Percentiles rank a stretch among this genome's conserved stretches.
phyloP scores from a whole-genome alignment of 2,329 filamentous ascomycete genomes.

The Didymella pinodella region DNA sequence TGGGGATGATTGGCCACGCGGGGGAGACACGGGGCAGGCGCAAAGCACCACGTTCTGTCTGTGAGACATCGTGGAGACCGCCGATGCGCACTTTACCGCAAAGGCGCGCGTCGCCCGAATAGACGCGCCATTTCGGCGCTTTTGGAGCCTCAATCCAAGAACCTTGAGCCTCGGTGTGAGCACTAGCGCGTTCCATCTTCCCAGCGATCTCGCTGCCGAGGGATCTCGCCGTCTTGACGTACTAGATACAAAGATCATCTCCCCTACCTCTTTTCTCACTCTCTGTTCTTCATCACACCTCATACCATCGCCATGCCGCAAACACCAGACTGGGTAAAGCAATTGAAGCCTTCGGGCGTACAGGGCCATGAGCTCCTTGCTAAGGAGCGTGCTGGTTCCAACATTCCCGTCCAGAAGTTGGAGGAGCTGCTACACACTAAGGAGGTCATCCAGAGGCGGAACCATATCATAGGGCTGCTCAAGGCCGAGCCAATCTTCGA shows the following conservation, averaged over 20 bases:
- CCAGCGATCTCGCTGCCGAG: conserved; percentile 37
- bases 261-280: conserved; percentile 10
- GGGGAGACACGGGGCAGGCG: conserved; percentile 13
- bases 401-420: conserved; percentile 71
- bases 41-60: conserved; percentile 5
- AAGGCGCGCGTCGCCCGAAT: conserved; percentile 11
- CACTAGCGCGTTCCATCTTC: conserved; percentile 28
- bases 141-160: conserved; percentile 7
- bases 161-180: conserved; percentile 30
- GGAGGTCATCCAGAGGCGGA: conserved; percentile 67
- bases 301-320: conserved; percentile 43
- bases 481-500: conserved; percentile 75
- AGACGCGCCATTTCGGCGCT: conserved; percentile 20
- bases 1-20: conserved; percentile 16
- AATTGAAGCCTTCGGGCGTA: conserved; percentile 69
- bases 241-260: conserved; percentile 20
- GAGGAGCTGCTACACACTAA: conserved; percentile 74
- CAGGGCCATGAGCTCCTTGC: conserved; percentile 74
- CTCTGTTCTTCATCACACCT: conserved; percentile 19
- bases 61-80: conserved; percentile 16
- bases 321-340: conserved; percentile 71
- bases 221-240: conserved; percentile 28
- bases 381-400: conserved; percentile 73
- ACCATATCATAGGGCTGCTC: conserved; percentile 69
- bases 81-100: conserved; percentile 19